phyloP scores from a whole-genome alignment of 2,329 filamentous ascomycete genomes.

The Blumeriella jaapii region DNA sequence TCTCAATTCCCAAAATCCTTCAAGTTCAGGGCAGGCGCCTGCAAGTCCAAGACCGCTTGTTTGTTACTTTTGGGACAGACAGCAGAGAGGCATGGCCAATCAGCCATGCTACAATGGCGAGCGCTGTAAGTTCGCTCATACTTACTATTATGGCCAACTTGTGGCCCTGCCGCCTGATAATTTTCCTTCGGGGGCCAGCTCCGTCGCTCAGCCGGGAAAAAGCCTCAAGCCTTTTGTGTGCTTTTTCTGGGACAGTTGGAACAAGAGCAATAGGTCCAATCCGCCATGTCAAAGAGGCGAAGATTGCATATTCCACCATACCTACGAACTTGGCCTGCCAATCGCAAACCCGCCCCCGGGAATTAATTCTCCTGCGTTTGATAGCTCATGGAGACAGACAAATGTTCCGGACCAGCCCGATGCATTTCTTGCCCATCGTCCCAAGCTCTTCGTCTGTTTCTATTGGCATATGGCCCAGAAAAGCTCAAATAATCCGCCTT shows the following conservation, averaged over 20 bases:
- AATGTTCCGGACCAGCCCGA: not conserved
- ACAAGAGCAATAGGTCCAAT: not conserved
- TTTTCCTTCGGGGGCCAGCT: not conserved
- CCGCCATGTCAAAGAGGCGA: not conserved
- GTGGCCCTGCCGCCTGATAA: slow-evolving; percentile 1
- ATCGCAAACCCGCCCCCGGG: not conserved
- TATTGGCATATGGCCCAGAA: not conserved
- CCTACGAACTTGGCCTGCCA: not conserved
- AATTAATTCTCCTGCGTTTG: not conserved
- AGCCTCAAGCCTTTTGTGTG: not conserved
- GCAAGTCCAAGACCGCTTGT: not conserved
- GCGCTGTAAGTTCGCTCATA: slow-evolving; percentile 3
- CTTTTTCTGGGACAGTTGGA: slow-evolving; percentile 5
- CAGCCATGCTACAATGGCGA: slow-evolving; percentile 2
- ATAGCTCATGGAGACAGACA: not conserved
- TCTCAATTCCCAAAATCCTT: not conserved
- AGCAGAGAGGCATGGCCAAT: not conserved
- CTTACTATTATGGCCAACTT: slow-evolving; percentile 3
- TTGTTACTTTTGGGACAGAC: slow-evolving; percentile 8
- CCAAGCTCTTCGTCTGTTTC: not conserved
- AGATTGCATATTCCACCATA: slow-evolving; percentile 1
- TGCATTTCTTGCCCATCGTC: not conserved
- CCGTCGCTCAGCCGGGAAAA: not conserved
- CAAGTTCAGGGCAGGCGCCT: not conserved
- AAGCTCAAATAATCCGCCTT: not conserved